Evolutionary conservation across 2,329 filamentous ascomycete genomes (phyloP).

Genomic region (Nigrospora osmanthi): DNA sequence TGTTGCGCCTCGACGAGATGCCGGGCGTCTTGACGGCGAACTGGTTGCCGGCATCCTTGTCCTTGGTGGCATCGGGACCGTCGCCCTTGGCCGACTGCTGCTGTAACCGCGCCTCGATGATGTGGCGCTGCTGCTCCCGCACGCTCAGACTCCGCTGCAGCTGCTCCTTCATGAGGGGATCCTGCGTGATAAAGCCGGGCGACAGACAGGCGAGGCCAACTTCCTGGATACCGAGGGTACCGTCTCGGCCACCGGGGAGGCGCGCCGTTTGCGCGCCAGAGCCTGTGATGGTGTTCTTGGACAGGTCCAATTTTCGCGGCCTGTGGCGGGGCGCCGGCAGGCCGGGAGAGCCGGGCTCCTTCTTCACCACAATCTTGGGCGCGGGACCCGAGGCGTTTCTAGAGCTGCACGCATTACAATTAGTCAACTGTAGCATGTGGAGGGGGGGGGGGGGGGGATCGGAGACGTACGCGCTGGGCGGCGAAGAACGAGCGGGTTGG

Average conservation of each 20-base stretch:
- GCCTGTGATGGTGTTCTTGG: slow-evolving; percentile 48
- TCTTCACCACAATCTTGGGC: slow-evolving; percentile 90
- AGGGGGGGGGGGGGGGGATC: slow-evolving; percentile 7
- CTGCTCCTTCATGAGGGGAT: slow-evolving; percentile 94
- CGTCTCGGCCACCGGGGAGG: slow-evolving; percentile 72
- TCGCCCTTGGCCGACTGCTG: slow-evolving; percentile 79
- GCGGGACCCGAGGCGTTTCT: slow-evolving; percentile 4
- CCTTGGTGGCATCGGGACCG: slow-evolving; percentile 48
- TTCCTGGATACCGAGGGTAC: slow-evolving; percentile 76
- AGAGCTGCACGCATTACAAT: background rate
- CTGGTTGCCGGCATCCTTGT: slow-evolving; percentile 35
- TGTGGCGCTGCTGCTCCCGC: slow-evolving; percentile 84
- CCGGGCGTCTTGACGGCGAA: slow-evolving; percentile 64
- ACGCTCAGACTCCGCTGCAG: slow-evolving; percentile 90
- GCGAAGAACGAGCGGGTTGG: slow-evolving; percentile 43
- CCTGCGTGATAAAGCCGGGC: slow-evolving; percentile 90
- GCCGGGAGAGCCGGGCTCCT: slow-evolving; percentile 85
- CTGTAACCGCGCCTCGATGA: slow-evolving; percentile 87
- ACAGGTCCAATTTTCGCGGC: slow-evolving; percentile 71
- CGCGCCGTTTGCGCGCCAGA: slow-evolving; percentile 54
- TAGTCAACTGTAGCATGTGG: background rate
- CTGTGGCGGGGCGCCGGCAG: slow-evolving; percentile 62
- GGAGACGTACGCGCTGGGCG: slow-evolving; percentile 49
- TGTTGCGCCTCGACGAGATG: slow-evolving; percentile 61
- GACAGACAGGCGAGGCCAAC: slow-evolving; percentile 91